Evolutionary conservation across 768 basidiomycete genomes (phyloP).

Genomic region (Termitomyces sp.): DNA sequence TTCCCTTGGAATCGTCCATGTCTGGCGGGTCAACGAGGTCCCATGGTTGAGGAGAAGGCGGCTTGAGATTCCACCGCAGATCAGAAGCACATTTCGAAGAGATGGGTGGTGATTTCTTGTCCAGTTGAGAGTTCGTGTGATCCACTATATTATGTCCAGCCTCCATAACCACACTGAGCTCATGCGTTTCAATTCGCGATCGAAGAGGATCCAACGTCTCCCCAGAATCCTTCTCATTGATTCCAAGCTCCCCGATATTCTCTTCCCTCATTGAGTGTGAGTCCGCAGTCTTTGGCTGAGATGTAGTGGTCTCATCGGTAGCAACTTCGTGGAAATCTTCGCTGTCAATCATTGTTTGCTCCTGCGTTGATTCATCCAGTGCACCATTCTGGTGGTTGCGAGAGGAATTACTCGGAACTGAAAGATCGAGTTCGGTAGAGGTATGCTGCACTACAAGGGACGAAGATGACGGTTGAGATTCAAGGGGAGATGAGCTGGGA

Average conservation of each 20-base stretch:
- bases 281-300: background rate
- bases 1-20: slow-evolving; percentile 33
- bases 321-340: slow-evolving; percentile 7
- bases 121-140: slow-evolving; percentile 21
- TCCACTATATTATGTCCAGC: slow-evolving; percentile 26
- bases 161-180: slow-evolving; percentile 19
- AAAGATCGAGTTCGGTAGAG: background rate
- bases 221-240: slow-evolving; percentile 4
- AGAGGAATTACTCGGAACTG: background rate
- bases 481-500: slow-evolving; percentile 10
- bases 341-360: slow-evolving; percentile 24
- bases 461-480: background rate
- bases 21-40: slow-evolving; percentile 52
- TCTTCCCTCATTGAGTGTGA: background rate
- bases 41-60: slow-evolving; percentile 65
- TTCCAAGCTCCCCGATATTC: background rate
- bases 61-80: slow-evolving; percentile 47
- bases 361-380: slow-evolving; percentile 17
- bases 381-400: background rate
- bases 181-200: slow-evolving; percentile 11
- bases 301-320: slow-evolving; percentile 5
- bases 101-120: slow-evolving; percentile 26
- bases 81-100: slow-evolving; percentile 36
- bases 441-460: background rate
- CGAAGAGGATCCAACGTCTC: slow-evolving; percentile 11